phyloP scores from a whole-genome alignment of 805 yeast species.

The Ogataea glucozyma region DNA sequence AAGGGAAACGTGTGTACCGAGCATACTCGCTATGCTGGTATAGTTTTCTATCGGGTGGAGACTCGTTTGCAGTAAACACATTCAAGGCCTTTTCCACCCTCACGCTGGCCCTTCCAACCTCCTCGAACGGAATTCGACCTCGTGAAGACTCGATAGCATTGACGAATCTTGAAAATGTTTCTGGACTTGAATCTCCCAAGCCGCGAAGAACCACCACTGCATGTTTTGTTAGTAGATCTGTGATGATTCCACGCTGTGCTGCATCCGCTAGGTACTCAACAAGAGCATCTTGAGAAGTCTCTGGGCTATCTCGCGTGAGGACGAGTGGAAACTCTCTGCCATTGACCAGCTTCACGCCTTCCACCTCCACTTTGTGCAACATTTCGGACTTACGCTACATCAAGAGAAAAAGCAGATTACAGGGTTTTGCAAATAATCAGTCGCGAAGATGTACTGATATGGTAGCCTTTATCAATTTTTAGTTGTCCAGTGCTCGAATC shows the following conservation, averaged over 20 bases:
- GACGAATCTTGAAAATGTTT: conserved; percentile 22
- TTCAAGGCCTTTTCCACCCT: conserved; percentile 27
- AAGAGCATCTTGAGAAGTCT: background rate
- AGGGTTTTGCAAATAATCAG: no score
- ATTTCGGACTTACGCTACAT: no score
- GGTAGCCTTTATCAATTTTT: background rate
- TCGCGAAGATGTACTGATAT: no score
- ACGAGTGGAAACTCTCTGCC: background rate
- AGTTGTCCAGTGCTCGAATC: conserved; percentile 13
- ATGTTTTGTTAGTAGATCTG: conserved; percentile 1
- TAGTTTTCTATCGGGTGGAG: conserved; percentile 25
- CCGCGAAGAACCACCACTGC: conserved; percentile 34
- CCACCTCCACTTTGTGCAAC: no score
- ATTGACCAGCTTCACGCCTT: background rate
- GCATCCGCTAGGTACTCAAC: background rate
- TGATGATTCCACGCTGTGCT: background rate
- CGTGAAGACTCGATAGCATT: conserved; percentile 24
- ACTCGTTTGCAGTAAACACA: conserved; percentile 35
- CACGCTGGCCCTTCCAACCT: conserved; percentile 32
- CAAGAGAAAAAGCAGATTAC: no score
- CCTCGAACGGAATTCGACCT: conserved; percentile 28
- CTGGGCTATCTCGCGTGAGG: background rate
- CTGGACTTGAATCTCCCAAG: conserved; percentile 23
- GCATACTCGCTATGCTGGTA: conserved; percentile 28
- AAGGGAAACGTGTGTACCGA: conserved; percentile 31